A percentile compares a stretch with the other conserved stretches of the same genome.
These are phyloP conservation scores for Verticillium dahliae DNA, from an alignment of 2,329 filamentous ascomycete species.

Conservation along the genomic window DNA sequence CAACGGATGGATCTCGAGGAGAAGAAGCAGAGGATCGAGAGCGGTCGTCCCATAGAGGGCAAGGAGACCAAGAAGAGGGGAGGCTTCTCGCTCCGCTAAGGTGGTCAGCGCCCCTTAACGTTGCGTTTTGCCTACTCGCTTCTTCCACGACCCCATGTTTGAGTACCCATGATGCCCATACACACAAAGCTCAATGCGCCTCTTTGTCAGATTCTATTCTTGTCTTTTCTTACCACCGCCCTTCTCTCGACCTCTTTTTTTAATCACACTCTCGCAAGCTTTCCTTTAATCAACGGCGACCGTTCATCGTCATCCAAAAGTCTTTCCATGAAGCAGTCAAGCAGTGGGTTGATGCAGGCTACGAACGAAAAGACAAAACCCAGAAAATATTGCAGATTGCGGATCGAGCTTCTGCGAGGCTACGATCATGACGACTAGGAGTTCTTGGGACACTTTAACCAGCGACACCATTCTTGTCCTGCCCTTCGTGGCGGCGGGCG, in stretches of 20 bases:
- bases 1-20: constrained; percentile 94
- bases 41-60: constrained; percentile 79
- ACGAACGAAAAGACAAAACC: constrained; percentile 13
- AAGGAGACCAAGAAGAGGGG: constrained; percentile 95
- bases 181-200: constrained; percentile 52
- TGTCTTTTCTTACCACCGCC: constrained; percentile 18
- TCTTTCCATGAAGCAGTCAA: constrained; percentile 28
- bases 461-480: not conserved
- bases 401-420: constrained; percentile 10
- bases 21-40: constrained; percentile 95
- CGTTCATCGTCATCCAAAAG: constrained; percentile 17
- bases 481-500: constrained; percentile 1
- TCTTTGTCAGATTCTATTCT: constrained; percentile 38
- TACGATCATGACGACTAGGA: constrained; percentile 11
- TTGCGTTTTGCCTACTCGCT: constrained; percentile 5
- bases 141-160: constrained; percentile 44
- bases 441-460: constrained; percentile 11
- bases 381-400: constrained; percentile 7
- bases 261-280: constrained; percentile 5
- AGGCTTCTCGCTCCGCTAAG: constrained; percentile 94
- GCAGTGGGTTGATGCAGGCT: constrained; percentile 25
- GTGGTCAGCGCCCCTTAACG: constrained; percentile 13
- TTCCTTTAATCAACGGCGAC: constrained; percentile 12
- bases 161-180: constrained; percentile 52
- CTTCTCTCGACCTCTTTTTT: constrained; percentile 11